A percentile compares a stretch with the other conserved stretches of the same genome.
phyloP scores from a whole-genome alignment of 2,329 filamentous ascomycete genomes.

The Aspergillus vadensis region DNA sequence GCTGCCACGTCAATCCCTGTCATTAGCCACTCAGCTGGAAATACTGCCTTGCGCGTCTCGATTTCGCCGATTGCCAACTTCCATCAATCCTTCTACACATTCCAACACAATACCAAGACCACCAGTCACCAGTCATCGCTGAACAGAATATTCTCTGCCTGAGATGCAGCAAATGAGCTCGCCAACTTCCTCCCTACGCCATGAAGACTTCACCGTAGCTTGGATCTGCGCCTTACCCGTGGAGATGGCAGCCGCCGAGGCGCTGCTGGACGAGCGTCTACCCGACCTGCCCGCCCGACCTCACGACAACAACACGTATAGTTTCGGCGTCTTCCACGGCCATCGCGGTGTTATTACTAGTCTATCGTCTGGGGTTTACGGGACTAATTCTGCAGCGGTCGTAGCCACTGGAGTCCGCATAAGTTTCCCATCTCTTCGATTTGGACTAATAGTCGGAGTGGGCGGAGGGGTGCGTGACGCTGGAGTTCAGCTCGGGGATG shows the following conservation, averaged over 20 bases:
- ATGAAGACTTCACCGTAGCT: slow-evolving; percentile 20
- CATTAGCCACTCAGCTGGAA: no score
- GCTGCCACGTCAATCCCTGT: no score
- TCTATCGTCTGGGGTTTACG: slow-evolving; percentile 21
- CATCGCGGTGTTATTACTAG: slow-evolving; percentile 34
- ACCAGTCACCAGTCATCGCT: no score
- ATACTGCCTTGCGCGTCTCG: no score
- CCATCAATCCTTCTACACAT: no score
- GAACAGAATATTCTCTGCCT: neutral
- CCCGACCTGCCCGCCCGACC: neutral
- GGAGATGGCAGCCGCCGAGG: slow-evolving; percentile 6
- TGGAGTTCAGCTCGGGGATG: neutral
- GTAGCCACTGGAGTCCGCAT: slow-evolving; percentile 36
- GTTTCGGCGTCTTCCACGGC: slow-evolving; percentile 14
- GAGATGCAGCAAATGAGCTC: neutral
- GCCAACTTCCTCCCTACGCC: neutral
- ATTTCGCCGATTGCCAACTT: no score
- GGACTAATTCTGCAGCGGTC: slow-evolving; percentile 30
- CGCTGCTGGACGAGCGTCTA: slow-evolving; percentile 6
- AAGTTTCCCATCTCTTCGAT: slow-evolving; percentile 6
- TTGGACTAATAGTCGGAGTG: neutral
- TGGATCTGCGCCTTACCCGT: slow-evolving; percentile 10
- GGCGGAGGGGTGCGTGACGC: neutral
- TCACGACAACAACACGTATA: slow-evolving; percentile 5
- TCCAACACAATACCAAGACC: no score